Evolutionary conservation across 345 rosid species (phyloP).

Genomic region (Lepidium sativum): DNA sequence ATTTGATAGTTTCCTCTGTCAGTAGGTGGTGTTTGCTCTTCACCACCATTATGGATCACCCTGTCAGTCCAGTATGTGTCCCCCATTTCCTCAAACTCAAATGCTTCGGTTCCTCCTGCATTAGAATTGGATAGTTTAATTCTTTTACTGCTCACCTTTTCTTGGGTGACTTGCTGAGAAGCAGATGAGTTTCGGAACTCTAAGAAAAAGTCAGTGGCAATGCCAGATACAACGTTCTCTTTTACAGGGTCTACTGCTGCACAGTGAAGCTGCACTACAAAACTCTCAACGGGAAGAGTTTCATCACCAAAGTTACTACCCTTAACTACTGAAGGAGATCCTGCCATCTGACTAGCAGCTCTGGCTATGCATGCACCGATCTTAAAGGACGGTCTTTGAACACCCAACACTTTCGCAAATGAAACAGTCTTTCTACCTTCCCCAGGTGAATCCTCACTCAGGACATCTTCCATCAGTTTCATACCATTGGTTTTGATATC

Average conservation of each 20-base stretch:
- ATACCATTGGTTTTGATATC: constrained; percentile 37
- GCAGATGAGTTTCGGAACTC: constrained; percentile 64
- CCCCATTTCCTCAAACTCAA: constrained; percentile 85
- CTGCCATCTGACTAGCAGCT: constrained; percentile 90
- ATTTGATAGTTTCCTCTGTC: constrained; percentile 39
- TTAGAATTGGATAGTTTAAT: constrained; percentile 32
- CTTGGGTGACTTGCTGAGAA: constrained; percentile 28
- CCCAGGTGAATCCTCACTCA: constrained; percentile 35
- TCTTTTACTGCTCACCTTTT: constrained; percentile 40
- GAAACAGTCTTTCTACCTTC: constrained; percentile 59
- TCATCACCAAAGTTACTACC: constrained; percentile 41
- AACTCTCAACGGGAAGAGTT: constrained; percentile 49
- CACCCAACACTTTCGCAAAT: constrained; percentile 48
- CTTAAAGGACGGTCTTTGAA: constrained; percentile 71
- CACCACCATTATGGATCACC: constrained; percentile 78
- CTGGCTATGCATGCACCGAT: constrained; percentile 88
- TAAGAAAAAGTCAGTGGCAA: constrained; percentile 55
- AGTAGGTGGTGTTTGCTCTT: constrained; percentile 55
- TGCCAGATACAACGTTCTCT: constrained; percentile 38
- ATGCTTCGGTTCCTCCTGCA: constrained; percentile 54
- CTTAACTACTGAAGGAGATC: constrained; percentile 57
- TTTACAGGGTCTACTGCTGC: constrained; percentile 59
- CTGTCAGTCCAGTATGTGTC: constrained; percentile 96
- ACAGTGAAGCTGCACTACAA: constrained; percentile 53
- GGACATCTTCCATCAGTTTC: constrained; percentile 50